phyloP scores from a whole-genome alignment of 352 stramenopile genomes.

The Phytophthora podocarpi region DNA sequence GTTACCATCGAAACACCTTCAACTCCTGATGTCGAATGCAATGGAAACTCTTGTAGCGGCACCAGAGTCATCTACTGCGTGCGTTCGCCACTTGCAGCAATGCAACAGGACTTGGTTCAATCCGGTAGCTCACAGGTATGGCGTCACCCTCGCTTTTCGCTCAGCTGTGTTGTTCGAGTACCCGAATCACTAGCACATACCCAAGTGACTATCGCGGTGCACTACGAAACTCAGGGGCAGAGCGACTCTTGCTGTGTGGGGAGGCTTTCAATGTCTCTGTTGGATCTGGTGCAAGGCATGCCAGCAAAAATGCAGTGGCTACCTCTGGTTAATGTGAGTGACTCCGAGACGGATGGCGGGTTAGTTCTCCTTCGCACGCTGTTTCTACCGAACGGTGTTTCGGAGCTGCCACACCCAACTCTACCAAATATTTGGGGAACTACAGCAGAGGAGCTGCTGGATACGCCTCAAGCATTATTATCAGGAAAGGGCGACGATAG shows the following conservation, averaged over 20 bases:
- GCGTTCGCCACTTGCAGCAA: constrained; percentile 40
- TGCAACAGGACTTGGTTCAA: constrained; percentile 58
- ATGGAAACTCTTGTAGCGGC: not conserved
- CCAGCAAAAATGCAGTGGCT: constrained; percentile 72
- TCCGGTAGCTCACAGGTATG: constrained; percentile 50
- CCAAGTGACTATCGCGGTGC: constrained; percentile 51
- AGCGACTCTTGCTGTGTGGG: constrained; percentile 39
- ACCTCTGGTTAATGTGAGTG: constrained; percentile 20
- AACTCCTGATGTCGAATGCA: constrained; percentile 15
- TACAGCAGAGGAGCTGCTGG: constrained; percentile 51
- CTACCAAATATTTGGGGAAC: constrained; percentile 33
- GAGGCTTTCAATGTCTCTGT: constrained; percentile 33
- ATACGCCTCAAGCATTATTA: not conserved
- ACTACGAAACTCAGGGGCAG: constrained; percentile 40
- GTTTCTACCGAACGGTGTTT: constrained; percentile 64
- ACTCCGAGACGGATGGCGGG: constrained; percentile 7
- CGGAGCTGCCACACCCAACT: constrained; percentile 48
- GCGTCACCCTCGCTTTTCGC: constrained; percentile 51
- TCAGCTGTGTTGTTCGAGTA: constrained; percentile 46
- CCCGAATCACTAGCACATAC: constrained; percentile 48
- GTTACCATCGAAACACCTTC: constrained; percentile 36
- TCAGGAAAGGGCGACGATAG: not conserved
- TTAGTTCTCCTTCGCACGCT: constrained; percentile 56
- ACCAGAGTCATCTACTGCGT: constrained; percentile 46
- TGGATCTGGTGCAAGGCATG: constrained; percentile 63